phyloP scores from a whole-genome alignment of 202 grass and related monocot genomes.

The Zoysia matrella region DNA sequence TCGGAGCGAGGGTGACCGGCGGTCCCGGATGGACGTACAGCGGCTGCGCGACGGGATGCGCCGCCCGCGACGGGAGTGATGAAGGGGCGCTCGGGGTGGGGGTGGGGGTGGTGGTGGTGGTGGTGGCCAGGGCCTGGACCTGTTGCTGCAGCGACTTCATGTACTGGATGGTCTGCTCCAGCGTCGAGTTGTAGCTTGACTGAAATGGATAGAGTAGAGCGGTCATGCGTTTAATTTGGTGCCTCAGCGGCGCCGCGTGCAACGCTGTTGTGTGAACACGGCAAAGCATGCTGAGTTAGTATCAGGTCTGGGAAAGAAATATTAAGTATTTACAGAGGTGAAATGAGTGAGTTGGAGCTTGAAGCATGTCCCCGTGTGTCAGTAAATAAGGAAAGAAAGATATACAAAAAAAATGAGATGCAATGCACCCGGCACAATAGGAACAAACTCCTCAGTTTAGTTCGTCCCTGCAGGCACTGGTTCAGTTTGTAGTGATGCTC shows the following conservation, averaged over 20 bases:
- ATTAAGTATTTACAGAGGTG: background rate
- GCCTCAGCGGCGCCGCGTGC: background rate
- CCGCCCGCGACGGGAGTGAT: background rate
- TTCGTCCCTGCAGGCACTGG: background rate
- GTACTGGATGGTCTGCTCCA: constrained; percentile 30
- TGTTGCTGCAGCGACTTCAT: background rate
- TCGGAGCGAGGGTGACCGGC: background rate
- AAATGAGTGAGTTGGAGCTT: background rate
- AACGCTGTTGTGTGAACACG: background rate
- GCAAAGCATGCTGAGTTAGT: background rate
- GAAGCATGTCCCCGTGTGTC: background rate
- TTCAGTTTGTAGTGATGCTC: background rate
- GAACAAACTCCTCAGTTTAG: constrained; percentile 8
- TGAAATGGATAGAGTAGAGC: background rate
- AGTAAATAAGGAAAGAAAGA: background rate
- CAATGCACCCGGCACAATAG: background rate
- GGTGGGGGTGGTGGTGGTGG: too few species aligned
- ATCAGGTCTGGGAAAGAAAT: background rate
- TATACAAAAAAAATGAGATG: background rate
- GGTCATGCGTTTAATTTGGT: background rate
- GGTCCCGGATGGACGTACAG: background rate
- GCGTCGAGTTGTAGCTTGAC: constrained; percentile 36
- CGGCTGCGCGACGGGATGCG: background rate
- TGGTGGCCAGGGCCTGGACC: background rate
- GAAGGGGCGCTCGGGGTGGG: too few species aligned